A percentile compares a stretch with the other conserved stretches of the same genome.
Evolutionary conservation across 768 basidiomycete genomes (phyloP).

Genomic region (Lentinula sp.): DNA sequence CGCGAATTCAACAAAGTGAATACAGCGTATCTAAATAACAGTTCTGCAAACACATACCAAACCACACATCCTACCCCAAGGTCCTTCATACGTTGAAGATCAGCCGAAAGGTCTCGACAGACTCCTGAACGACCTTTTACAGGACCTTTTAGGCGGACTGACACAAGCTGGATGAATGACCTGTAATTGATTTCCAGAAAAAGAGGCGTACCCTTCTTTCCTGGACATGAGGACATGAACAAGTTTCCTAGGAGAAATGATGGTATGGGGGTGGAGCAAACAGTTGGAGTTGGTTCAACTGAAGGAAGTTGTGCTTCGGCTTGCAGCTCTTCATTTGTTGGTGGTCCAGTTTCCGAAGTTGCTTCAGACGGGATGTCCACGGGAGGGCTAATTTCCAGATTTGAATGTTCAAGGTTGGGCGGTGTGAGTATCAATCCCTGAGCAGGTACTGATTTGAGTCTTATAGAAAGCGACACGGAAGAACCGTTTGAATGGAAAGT

Average conservation of each 20-base stretch:
- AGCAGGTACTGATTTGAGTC: not conserved
- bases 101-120: constrained; percentile 73
- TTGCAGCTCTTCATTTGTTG: constrained; percentile 11
- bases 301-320: constrained; percentile 3
- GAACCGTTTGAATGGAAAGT: constrained; percentile 4
- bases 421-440: not conserved
- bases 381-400: not conserved
- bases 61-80: constrained; percentile 77
- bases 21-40: not conserved
- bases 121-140: constrained; percentile 76
- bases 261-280: constrained; percentile 7
- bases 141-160: constrained; percentile 70
- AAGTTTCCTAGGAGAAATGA: constrained; percentile 69
- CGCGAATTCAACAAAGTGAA: constrained; percentile 1
- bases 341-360: constrained; percentile 3
- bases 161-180: not conserved
- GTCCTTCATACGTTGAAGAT: constrained; percentile 68
- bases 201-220: constrained; percentile 72
- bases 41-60: constrained; percentile 44
- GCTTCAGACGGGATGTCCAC: not conserved
- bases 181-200: not conserved
- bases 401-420: not conserved
- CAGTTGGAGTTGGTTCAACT: constrained; percentile 7
- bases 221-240: constrained; percentile 86
- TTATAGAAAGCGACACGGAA: not conserved